phyloP scores from a whole-genome alignment of 768 basidiomycete species.

The Sutorius australiensis region DNA sequence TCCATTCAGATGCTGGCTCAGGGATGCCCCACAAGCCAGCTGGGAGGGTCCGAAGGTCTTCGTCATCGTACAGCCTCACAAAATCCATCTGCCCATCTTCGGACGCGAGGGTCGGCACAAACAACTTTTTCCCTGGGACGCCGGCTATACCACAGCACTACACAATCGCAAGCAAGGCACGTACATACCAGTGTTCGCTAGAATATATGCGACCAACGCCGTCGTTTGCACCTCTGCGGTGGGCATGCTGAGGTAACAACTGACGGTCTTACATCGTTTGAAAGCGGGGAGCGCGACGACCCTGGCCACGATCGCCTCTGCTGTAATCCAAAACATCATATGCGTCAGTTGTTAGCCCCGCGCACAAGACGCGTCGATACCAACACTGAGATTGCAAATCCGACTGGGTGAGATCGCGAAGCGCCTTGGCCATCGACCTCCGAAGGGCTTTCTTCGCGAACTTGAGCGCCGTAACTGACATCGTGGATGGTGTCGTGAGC shows the following conservation, averaged over 20 bases:
- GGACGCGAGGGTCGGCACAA: constrained; percentile 61
- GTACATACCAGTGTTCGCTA: constrained; percentile 53
- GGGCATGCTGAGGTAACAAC: constrained; percentile 83
- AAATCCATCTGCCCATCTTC: constrained; percentile 58
- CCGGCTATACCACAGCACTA: background rate
- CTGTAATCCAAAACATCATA: constrained; percentile 11
- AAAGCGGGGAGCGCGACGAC: constrained; percentile 54
- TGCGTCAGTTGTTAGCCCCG: background rate
- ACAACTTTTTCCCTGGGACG: constrained; percentile 56
- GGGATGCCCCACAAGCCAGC: constrained; percentile 72
- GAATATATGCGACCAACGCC: constrained; percentile 45
- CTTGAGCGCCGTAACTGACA: constrained; percentile 30
- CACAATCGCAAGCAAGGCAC: background rate
- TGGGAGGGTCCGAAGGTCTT: constrained; percentile 57
- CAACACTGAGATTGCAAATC: constrained; percentile 57
- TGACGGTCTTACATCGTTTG: constrained; percentile 44
- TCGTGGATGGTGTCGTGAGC: constrained; percentile 2
- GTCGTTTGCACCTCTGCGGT: constrained; percentile 63
- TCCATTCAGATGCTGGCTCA: constrained; percentile 52
- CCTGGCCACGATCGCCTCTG: constrained; percentile 38
- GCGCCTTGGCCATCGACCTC: constrained; percentile 42
- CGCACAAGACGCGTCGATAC: background rate
- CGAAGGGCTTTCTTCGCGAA: constrained; percentile 54
- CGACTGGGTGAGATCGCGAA: constrained; percentile 42
- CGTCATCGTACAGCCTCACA: constrained; percentile 52